These are phyloP conservation scores for Cladosporium halotolerans DNA, from an alignment of 2,329 filamentous ascomycete species.

Conservation along the genomic window DNA sequence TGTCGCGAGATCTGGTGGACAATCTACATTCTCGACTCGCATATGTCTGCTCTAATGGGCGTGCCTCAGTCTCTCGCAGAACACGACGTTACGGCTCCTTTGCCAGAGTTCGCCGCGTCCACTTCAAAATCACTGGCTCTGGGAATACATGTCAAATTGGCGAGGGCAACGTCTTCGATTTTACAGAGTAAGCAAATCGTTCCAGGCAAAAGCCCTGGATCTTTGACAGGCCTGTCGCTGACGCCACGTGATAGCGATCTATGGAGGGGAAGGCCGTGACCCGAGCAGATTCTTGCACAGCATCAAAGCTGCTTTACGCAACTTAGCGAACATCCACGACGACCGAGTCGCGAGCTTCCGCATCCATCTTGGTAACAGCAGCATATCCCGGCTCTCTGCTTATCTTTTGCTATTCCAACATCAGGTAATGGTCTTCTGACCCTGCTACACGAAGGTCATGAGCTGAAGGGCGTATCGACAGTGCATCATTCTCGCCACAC, in stretches of 20 bases:
- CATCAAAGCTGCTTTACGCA: conserved; percentile 20
- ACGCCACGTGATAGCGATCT: conserved; percentile 15
- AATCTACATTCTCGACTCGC: conserved; percentile 47
- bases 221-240: neutral
- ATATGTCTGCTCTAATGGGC: conserved; percentile 51
- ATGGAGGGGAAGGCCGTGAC: conserved; percentile 16
- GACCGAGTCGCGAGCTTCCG: conserved; percentile 17
- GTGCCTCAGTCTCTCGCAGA: conserved; percentile 45
- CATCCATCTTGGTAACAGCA: conserved; percentile 16
- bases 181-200: conserved; percentile 34
- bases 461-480: conserved; percentile 8
- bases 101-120: conserved; percentile 40
- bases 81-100: conserved; percentile 44
- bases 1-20: conserved; percentile 51
- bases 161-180: conserved; percentile 40
- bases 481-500: conserved; percentile 12
- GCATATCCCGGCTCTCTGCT: conserved; percentile 18
- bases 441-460: neutral
- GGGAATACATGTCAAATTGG: conserved; percentile 43
- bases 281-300: conserved; percentile 17
- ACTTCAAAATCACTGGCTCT: conserved; percentile 36
- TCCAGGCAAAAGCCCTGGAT: neutral
- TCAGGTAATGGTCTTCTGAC: conserved; percentile 12
- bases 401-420: conserved; percentile 21
- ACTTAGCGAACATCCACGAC: conserved; percentile 18